A percentile compares a stretch with the other conserved stretches of the same genome.
phyloP scores from a whole-genome alignment of 225 moss, liverwort and hornwort species.

The Polytrichum commune region DNA sequence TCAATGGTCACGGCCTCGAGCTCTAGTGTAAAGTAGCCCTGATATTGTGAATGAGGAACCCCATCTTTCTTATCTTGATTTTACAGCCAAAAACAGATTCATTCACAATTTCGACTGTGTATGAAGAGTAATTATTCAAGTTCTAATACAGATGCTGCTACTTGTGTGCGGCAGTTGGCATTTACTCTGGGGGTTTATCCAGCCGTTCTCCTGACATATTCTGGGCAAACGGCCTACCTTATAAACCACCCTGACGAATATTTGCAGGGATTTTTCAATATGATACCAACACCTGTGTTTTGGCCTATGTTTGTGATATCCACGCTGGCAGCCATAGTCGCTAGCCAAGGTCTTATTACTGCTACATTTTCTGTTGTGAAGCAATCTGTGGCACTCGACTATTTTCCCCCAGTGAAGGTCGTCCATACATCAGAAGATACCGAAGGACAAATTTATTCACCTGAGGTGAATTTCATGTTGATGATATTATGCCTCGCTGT shows the following conservation, averaged over 20 bases:
- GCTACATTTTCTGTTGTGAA: conserved; percentile 83
- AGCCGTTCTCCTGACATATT: conserved; percentile 78
- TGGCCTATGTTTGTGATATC: conserved; percentile 87
- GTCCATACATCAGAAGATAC: conserved; percentile 71
- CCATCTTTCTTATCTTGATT: too few species aligned
- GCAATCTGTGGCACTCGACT: conserved; percentile 76
- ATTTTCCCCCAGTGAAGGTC: conserved; percentile 82
- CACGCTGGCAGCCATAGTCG: conserved; percentile 73
- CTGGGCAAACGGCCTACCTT: conserved; percentile 83
- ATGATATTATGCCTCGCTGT: conserved; percentile 74
- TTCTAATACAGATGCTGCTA: background rate
- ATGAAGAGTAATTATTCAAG: too few species aligned
- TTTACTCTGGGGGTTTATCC: conserved; percentile 71
- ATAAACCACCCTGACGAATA: conserved; percentile 64
- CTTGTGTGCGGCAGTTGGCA: conserved; percentile 53
- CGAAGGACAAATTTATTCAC: conserved; percentile 84
- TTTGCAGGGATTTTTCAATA: conserved; percentile 68
- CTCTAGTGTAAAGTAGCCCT: too few species aligned
- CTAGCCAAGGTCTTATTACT: conserved; percentile 82
- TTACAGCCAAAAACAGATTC: too few species aligned
- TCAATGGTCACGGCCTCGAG: too few species aligned
- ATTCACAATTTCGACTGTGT: too few species aligned
- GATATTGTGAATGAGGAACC: too few species aligned
- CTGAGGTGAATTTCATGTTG: conserved; percentile 77
- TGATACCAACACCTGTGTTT: conserved; percentile 54